phyloP scores from a whole-genome alignment of 208 protist genomes.

The Lotmaria passim region DNA sequence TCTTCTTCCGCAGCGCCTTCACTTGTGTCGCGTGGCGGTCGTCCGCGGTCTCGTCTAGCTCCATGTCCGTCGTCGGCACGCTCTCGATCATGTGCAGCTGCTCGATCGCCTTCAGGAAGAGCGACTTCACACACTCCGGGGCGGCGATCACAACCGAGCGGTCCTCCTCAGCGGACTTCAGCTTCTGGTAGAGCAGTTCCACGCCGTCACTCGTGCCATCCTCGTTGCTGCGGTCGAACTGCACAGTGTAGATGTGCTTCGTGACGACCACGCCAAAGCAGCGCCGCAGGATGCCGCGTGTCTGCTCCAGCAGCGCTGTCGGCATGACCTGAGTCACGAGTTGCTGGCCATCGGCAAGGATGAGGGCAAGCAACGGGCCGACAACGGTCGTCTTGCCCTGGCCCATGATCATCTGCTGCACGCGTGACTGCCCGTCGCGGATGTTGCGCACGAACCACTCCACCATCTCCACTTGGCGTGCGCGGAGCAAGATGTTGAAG shows the following conservation, averaged over 20 bases:
- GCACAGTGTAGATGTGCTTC: slow-evolving; percentile 90
- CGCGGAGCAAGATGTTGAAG: slow-evolving; percentile 93
- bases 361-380: slow-evolving; percentile 91
- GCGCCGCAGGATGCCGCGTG: slow-evolving; percentile 84
- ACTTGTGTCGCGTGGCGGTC: slow-evolving; percentile 48
- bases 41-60: slow-evolving; percentile 40
- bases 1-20: slow-evolving; percentile 45
- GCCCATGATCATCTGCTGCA: slow-evolving; percentile 97
- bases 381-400: slow-evolving; percentile 96
- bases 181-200: slow-evolving; percentile 69
- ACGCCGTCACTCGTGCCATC: slow-evolving; percentile 44
- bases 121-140: slow-evolving; percentile 93
- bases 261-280: slow-evolving; percentile 93
- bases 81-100: slow-evolving; percentile 88
- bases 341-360: slow-evolving; percentile 91
- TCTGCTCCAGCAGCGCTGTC: slow-evolving; percentile 93
- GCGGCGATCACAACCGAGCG: slow-evolving; percentile 86
- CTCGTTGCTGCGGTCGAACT: slow-evolving; percentile 83
- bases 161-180: slow-evolving; percentile 60
- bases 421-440: slow-evolving; percentile 66
- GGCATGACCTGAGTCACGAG: slow-evolving; percentile 95
- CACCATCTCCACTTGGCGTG: slow-evolving; percentile 94
- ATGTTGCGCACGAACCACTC: slow-evolving; percentile 83
- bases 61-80: slow-evolving; percentile 43
- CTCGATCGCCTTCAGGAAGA: slow-evolving; percentile 94